Percentiles rank a stretch among this genome's conserved stretches.
These are phyloP conservation scores for Tieghemostelium lacteum DNA, from an alignment of 78 protist species.

Conservation along the genomic window DNA sequence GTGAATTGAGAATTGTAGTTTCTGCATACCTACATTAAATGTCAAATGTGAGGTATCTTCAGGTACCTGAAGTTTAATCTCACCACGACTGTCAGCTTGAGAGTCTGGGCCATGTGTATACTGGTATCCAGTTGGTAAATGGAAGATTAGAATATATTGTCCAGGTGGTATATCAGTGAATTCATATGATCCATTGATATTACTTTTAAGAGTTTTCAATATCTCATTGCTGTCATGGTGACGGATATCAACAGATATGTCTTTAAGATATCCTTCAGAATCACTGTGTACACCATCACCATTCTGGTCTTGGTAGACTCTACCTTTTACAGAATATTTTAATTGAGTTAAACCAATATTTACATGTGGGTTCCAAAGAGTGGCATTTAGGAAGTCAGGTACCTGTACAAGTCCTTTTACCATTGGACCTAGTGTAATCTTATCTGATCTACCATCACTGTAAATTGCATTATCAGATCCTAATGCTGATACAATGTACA, in stretches of 20 bases:
- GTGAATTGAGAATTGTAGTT: no score
- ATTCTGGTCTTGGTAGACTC: conserved; percentile 18
- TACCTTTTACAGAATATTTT: not conserved
- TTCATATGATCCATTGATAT: not conserved
- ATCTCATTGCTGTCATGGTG: no score
- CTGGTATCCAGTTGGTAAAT: no score
- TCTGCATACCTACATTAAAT: no score
- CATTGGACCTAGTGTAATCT: not conserved
- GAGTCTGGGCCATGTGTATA: no score
- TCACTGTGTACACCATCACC: conserved; percentile 15
- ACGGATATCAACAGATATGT: no score
- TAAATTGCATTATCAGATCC: conserved; percentile 25
- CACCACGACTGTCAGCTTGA: no score
- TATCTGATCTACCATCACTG: not conserved
- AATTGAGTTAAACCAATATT: conserved; percentile 7
- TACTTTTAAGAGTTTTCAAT: no score
- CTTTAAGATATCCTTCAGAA: conserved; percentile 8
- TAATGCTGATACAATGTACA: not conserved
- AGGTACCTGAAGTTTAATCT: no score
- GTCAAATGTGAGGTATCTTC: no score
- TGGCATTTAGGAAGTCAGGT: not conserved
- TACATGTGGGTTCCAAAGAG: conserved; percentile 32
- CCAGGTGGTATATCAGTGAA: conserved; percentile 23
- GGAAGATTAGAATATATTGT: no score
- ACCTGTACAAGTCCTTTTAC: not conserved